Evolutionary conservation across 495 filamentous ascomycete species (phyloP).

Genomic region (Neurospora sp.): DNA sequence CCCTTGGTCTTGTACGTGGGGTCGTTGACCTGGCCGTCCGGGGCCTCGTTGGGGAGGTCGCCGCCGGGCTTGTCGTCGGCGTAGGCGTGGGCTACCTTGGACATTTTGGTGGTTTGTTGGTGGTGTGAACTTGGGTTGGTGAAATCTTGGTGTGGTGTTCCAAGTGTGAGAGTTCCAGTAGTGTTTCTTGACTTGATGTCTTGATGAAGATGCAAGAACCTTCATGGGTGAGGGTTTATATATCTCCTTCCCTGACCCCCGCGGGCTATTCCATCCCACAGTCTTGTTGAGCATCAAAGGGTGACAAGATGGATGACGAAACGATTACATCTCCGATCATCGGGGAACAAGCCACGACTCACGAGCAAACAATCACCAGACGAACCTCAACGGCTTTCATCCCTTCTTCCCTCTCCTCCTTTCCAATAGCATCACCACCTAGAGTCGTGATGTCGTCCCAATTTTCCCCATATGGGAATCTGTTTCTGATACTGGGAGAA

Average conservation of each 20-base stretch:
- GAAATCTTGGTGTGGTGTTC: neutral
- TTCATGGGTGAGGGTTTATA: neutral
- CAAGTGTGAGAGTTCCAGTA: neutral
- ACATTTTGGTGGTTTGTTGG: constrained; percentile 7
- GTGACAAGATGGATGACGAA: neutral
- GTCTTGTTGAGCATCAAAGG: neutral
- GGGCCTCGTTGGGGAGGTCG: constrained; percentile 8
- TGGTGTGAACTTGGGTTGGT: neutral
- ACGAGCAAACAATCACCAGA: neutral
- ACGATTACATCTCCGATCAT: neutral
- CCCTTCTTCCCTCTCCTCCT: neutral
- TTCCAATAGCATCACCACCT: neutral
- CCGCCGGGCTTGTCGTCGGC: constrained; percentile 14
- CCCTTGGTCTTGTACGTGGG: constrained; percentile 23
- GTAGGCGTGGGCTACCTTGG: constrained; percentile 14
- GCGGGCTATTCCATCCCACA: neutral
- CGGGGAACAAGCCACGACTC: neutral
- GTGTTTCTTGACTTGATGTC: neutral
- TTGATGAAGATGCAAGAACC: neutral
- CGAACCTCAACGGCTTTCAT: neutral
- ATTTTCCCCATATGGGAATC: neutral
- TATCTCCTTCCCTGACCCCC: no score
- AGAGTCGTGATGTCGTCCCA: neutral
- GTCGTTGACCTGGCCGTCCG: constrained; percentile 20
- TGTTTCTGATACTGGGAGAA: neutral